Evolutionary conservation across 352 stramenopile species (phyloP).

Genomic region (Phytophthora rubi): DNA sequence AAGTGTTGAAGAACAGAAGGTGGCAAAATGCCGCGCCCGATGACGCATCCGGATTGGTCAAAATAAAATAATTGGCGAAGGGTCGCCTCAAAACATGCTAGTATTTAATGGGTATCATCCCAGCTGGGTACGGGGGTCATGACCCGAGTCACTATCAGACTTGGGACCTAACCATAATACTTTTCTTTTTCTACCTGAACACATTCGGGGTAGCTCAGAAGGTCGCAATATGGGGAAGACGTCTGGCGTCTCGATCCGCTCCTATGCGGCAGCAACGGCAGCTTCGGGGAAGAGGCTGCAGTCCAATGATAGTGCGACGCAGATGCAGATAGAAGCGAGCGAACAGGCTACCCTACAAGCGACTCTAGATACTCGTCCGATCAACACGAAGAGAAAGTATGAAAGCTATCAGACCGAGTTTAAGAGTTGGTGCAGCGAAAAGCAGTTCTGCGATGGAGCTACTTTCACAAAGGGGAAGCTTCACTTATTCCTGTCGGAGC

Average conservation of each 20-base stretch:
- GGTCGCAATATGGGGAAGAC: constrained; percentile 14
- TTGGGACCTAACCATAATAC: neutral
- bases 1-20: too few relatives aligned
- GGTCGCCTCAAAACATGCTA: too few relatives aligned
- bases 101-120: neutral
- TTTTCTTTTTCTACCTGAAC: neutral
- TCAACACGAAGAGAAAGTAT: constrained; percentile 15
- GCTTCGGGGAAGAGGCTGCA: too few relatives aligned
- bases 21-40: too few relatives aligned
- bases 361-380: constrained; percentile 2
- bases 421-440: constrained; percentile 2
- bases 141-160: neutral
- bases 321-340: constrained; percentile 19
- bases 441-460: neutral
- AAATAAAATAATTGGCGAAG: too few relatives aligned
- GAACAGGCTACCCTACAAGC: constrained; percentile 1
- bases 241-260: constrained; percentile 4
- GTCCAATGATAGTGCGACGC: neutral
- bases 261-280: neutral
- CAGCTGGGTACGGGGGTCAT: neutral
- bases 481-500: constrained; percentile 7
- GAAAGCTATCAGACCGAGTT: constrained; percentile 17
- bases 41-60: too few relatives aligned
- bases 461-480: constrained; percentile 8
- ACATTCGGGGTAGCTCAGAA: neutral